Evolutionary conservation across 768 basidiomycete species (phyloP).

Genomic region (Pisolithus orientalis): DNA sequence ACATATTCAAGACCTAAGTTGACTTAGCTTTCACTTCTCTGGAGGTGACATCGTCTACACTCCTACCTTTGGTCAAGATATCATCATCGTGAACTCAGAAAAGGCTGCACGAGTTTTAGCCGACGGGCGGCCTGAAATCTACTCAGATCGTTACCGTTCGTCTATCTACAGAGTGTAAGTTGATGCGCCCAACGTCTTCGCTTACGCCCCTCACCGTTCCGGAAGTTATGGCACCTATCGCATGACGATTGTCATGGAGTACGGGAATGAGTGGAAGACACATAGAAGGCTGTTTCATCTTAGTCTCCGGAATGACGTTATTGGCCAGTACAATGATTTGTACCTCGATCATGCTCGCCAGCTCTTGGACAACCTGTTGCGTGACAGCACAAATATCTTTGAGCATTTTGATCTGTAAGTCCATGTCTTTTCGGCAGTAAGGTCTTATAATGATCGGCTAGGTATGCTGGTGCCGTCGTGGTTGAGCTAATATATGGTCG

Average conservation of each 20-base stretch:
- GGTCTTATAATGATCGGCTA: neutral
- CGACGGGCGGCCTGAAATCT: conserved; percentile 1
- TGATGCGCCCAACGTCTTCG: neutral
- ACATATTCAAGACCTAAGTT: neutral
- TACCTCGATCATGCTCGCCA: conserved; percentile 1
- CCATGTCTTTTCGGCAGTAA: neutral
- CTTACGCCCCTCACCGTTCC: neutral
- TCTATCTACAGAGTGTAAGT: neutral
- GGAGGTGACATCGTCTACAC: conserved; percentile 5
- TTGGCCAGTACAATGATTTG: conserved; percentile 2
- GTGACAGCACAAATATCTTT: neutral
- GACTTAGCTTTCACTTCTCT: neutral
- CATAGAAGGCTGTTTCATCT: conserved; percentile 12
- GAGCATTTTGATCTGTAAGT: conserved; percentile 3
- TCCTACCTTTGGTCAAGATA: neutral
- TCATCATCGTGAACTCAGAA: conserved; percentile 7
- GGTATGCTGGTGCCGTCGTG: neutral
- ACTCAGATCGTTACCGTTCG: conserved; percentile 1
- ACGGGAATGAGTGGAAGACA: conserved; percentile 11
- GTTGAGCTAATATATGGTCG: conserved; percentile 4
- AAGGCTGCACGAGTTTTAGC: conserved; percentile 2
- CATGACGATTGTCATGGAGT: conserved; percentile 5
- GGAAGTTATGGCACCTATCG: conserved; percentile 6
- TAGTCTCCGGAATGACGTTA: conserved; percentile 4
- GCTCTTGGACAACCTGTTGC: neutral